Evolutionary conservation across 257 asterid genomes (phyloP).

Genomic region (Galeopsis tetrahit): DNA sequence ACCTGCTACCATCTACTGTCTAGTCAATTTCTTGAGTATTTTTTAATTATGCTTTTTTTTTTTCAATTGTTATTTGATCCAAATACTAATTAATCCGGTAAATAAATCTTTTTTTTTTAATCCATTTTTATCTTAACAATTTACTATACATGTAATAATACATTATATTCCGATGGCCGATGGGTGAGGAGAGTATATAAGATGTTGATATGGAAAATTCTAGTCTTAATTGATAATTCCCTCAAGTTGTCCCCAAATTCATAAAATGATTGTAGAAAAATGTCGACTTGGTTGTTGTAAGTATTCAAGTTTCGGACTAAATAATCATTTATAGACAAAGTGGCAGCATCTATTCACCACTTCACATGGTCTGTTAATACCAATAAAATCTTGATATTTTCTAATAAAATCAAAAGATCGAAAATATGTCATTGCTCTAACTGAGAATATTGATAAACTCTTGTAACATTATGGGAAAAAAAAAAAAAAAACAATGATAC

Average conservation of each 20-base stretch:
- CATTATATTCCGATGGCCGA: not conserved
- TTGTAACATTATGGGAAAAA: no score
- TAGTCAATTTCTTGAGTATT: constrained; percentile 21
- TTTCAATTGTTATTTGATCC: no score
- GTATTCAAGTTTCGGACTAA: not conserved
- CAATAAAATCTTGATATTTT: not conserved
- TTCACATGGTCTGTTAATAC: not conserved
- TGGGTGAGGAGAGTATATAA: no score
- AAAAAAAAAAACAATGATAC: no score
- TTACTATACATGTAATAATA: no score
- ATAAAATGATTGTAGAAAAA: not conserved
- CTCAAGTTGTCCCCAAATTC: constrained; percentile 1
- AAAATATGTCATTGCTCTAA: no score
- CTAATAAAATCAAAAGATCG: not conserved
- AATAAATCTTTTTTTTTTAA: no score
- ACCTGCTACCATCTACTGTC: constrained; percentile 9
- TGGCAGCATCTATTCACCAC: constrained; percentile 18
- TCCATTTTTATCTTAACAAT: no score
- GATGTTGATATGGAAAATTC: not conserved
- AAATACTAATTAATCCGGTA: no score
- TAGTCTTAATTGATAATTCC: not conserved
- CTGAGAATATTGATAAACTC: no score
- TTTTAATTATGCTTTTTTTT: no score
- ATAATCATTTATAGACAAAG: not conserved
- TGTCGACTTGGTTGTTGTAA: not conserved